Evolutionary conservation across 768 basidiomycete species (phyloP), one percentile per base, ranked within the genome.

Genomic region (Ramaria sp.): DNA sequence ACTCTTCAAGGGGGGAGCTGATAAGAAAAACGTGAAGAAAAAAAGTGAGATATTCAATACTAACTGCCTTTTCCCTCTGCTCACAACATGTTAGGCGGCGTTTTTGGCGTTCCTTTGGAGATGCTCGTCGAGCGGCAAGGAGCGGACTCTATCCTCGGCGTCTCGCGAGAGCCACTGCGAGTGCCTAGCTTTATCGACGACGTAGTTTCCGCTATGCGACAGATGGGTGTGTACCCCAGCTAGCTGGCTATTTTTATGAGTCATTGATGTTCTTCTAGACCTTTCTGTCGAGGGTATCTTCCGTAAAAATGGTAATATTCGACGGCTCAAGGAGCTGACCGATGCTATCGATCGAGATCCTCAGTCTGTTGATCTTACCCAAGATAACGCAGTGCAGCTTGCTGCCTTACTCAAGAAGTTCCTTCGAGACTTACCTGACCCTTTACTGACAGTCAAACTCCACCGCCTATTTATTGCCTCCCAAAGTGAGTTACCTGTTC

Each of bases 271-370:
- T 30, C 44, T 34, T 32, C 47, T 60, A 98, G 96, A 99, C 71
- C 93, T 99, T 90, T 98, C 96, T 8, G 78, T 99, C 38, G 96
- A 98, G 70, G 96, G 96, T 56, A 95, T 99, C 60, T 99, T 99
- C 77, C 81, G 96, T 53, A 93, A 94, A 72, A 96, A 94, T 63
- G 96, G 96, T 51, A 98, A 98, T 66, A 98, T 98, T 64, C 79
- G 92, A 51, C 82, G 92, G 56, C 73, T 97, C 58, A 90, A 89
- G 64, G 89, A 94, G 61, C 75, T 96, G 34, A 85, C 86, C 12
- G 95, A 97, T 56, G 81, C 88, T 4, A 87, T 98, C 54, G 96
- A 99, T 64, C 85, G 89, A n/a, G 95, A 98, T 66, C 81, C 92
- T 0, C 79, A 81, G 1, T 83, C 88, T 2, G 94, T 98, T 55